A percentile compares a stretch with the other conserved stretches of the same genome.
phyloP scores from a whole-genome alignment of 1,284 basidiomycete genomes.

The Omphalotus olearius region DNA sequence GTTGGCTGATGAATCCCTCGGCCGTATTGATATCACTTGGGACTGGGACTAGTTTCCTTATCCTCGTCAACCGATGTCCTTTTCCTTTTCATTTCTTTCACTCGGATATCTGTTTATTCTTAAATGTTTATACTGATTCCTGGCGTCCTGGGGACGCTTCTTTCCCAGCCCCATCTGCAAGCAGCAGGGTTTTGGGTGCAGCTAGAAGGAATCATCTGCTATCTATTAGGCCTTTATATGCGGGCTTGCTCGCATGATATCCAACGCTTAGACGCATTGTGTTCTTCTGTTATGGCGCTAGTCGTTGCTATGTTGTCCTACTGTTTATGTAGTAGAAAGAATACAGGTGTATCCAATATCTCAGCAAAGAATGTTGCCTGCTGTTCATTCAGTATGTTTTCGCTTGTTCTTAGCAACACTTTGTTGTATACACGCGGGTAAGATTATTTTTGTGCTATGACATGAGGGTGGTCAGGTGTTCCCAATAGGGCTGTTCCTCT shows the following conservation, averaged over 20 bases:
- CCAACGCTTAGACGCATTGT: neutral
- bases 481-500: constrained; percentile 11
- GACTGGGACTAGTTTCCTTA: constrained; percentile 29
- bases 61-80: neutral
- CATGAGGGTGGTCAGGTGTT: constrained; percentile 1
- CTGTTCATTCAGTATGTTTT: too few species aligned
- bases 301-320: neutral
- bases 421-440: neutral
- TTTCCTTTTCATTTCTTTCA: constrained; percentile 8
- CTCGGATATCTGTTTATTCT: constrained; percentile 19
- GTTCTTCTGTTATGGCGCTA: neutral
- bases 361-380: too few species aligned
- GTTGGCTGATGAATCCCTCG: constrained; percentile 33
- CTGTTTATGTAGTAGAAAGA: too few species aligned
- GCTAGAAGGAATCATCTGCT: neutral
- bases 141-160: constrained; percentile 10
- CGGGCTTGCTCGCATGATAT: constrained; percentile 2
- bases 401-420: too few species aligned
- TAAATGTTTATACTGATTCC: constrained; percentile 13
- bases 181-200: neutral
- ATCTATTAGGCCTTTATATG: neutral
- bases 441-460: neutral
- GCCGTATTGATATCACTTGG: constrained; percentile 56
- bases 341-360: too few species aligned
- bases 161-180: constrained; percentile 1